Evolutionary conservation across 768 basidiomycete species (phyloP).

Genomic region (Leccinum ochraceum): DNA sequence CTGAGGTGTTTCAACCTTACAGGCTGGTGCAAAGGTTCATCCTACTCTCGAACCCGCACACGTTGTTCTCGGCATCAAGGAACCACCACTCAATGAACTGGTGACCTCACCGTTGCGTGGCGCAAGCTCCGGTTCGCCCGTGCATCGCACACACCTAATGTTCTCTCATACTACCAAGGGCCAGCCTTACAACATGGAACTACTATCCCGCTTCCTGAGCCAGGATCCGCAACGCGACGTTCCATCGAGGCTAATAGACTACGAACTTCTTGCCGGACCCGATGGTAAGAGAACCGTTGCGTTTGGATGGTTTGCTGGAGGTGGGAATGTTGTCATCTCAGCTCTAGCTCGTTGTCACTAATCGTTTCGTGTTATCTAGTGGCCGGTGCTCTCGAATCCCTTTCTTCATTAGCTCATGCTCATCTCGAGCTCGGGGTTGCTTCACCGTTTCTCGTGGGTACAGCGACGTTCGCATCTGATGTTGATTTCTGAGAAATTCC

Average conservation of each 20-base stretch:
- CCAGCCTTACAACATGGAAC: constrained; percentile 80
- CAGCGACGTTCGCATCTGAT: not conserved
- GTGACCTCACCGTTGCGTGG: constrained; percentile 36
- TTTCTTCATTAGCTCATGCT: constrained; percentile 74
- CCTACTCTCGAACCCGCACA: constrained; percentile 61
- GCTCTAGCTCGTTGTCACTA: not conserved
- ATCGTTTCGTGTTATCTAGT: constrained; percentile 43
- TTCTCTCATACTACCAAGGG: constrained; percentile 93
- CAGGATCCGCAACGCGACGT: constrained; percentile 20
- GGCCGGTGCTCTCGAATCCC: constrained; percentile 81
- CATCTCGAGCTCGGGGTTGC: constrained; percentile 79
- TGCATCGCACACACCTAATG: constrained; percentile 57
- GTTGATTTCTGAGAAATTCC: not conserved
- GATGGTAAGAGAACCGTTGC: constrained; percentile 78
- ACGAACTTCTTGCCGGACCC: constrained; percentile 70
- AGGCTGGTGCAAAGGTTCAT: constrained; percentile 50
- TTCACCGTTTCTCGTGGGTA: constrained; percentile 76
- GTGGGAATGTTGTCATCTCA: constrained; percentile 39
- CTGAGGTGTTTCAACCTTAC: not conserved
- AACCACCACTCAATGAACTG: constrained; percentile 25
- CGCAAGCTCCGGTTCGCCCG: constrained; percentile 18
- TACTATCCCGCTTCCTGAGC: constrained; percentile 65
- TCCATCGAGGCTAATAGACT: constrained; percentile 67
- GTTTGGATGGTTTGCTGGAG: constrained; percentile 88
- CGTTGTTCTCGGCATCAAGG: constrained; percentile 72